Percentiles rank a stretch among this genome's conserved stretches.
Conservation (phyloP, 2,329 filamentous ascomycete genomes). For the Exophiala sp. region DNA sequence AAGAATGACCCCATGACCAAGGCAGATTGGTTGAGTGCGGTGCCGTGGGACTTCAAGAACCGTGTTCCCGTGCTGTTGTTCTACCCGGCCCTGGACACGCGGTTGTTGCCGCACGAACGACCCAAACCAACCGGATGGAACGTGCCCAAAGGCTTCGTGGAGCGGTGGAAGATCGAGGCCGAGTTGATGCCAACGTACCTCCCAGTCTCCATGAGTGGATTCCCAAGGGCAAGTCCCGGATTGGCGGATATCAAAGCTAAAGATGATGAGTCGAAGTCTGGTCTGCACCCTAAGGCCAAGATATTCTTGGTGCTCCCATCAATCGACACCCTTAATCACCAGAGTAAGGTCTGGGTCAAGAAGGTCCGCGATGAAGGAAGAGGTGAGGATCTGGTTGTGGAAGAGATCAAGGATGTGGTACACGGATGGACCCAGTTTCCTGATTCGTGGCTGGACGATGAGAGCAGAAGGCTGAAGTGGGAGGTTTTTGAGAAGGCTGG, state of each 20-base stretch:
- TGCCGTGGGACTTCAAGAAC: slow-evolving; percentile 17
- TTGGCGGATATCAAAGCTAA: slow-evolving; percentile 19
- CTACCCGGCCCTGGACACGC: slow-evolving; percentile 27
- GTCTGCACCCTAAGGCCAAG: slow-evolving; percentile 26
- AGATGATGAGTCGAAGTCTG: slow-evolving; percentile 1
- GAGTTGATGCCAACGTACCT: slow-evolving; percentile 30
- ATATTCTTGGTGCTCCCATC: slow-evolving; percentile 27
- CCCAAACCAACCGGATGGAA: slow-evolving; percentile 23
- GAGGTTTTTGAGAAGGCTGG: slow-evolving; percentile 16
- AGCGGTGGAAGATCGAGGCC: slow-evolving; percentile 23
- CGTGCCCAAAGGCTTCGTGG: slow-evolving; percentile 20
- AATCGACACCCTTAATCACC: slow-evolving; percentile 24
- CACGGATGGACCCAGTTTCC: slow-evolving; percentile 31
- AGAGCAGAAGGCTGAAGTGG: slow-evolving; percentile 13
- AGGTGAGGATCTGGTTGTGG: slow-evolving; percentile 20
- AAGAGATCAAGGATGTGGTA: slow-evolving; percentile 23
- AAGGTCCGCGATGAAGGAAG: slow-evolving; percentile 25
- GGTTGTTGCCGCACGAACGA: slow-evolving; percentile 25
- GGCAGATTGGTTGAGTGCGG: slow-evolving; percentile 19
- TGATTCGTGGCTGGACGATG: slow-evolving; percentile 25
- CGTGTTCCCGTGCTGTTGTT: slow-evolving; percentile 27
- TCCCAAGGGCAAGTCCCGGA: slow-evolving; percentile 26
- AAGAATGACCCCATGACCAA: slow-evolving; percentile 21
- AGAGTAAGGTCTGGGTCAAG: slow-evolving; percentile 25
- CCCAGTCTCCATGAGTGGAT: slow-evolving; percentile 10